Base-by-base conservation (phyloP, 2,329 filamentous ascomycete species). In the Delphinella strobiligena region DNA sequence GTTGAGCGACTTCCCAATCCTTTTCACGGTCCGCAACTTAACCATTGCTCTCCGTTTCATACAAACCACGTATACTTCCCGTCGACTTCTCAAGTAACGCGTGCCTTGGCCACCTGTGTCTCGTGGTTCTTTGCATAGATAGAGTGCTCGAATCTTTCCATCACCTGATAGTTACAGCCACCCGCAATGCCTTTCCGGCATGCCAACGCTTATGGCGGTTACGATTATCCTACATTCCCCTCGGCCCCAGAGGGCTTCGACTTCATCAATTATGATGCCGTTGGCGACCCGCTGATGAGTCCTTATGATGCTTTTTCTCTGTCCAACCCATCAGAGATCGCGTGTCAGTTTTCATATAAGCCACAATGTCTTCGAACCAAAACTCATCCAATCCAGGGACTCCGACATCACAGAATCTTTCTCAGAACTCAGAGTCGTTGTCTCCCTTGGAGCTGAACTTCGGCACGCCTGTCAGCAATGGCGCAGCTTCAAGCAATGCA, bases 321-420 rank as follows among this genome's bases (percentile, higher is more conserved):
- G 12, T 7, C 7, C 22, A 27, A 27, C 12, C 22, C 22, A 12
- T 27, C 22, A 27, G 22, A 27, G 22, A 12, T 27, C 22, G 22
- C 22, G 12, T 27, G 22, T 27, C 12, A 27, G 22, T 27, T 12
- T 7, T 12, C 12, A 27, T 27, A 27, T 27, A 27, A 12, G 22
- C 22, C 22, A 12, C 22, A 27, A 27, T 27, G 22, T 12, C 22
- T 27, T 27, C 22, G 22, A 7, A 7, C 22, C 15, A 24, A 41
- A 36, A 41, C 39, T 41, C 39, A 41, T 41, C 24, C 19, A 37
- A 36, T 19, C 29, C 39, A 41, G 39, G 39, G 39, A 41, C 39
- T 10, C 39, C 39, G n/a, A 16, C 34, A 5, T 41, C 39, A 5
- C 39, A 41, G 19, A 29, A 41, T 31, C 12, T 34, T 16, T 37